Conservation (phyloP, 768 basidiomycete genomes). For the Lentinula lateritia region DNA sequence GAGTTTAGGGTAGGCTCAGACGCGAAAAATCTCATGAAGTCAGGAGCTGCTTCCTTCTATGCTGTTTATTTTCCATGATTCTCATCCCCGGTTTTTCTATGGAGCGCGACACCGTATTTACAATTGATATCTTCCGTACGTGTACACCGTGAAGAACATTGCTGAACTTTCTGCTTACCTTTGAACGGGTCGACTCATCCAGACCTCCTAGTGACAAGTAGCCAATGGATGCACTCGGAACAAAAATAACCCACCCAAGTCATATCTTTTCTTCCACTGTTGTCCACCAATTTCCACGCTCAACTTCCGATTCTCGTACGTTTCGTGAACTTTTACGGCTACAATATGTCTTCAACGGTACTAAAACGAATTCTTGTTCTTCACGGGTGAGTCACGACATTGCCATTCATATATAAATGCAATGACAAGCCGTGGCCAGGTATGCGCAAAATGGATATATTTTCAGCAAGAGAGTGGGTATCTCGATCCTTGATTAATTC, state of each 20-base stretch:
- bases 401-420: not conserved
- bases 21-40: not conserved
- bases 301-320: not conserved
- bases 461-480: constrained; percentile 1
- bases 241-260: not conserved
- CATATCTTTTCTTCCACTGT: not conserved
- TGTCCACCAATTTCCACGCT: not conserved
- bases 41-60: too few species aligned
- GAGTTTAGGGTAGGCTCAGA: not conserved
- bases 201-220: not conserved
- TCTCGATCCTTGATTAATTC: not conserved
- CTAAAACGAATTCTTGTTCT: constrained; percentile 3
- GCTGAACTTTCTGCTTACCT: too few species aligned
- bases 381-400: not conserved
- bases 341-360: not conserved
- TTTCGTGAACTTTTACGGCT: not conserved
- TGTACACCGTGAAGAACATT: too few species aligned
- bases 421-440: not conserved
- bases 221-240: not conserved
- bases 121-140: too few species aligned
- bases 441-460: constrained; percentile 3
- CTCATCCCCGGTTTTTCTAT: too few species aligned
- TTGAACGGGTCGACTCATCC: not conserved
- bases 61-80: too few species aligned
- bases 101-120: too few species aligned